Base-by-base conservation (phyloP, 2,329 filamentous ascomycete species). In the Tolypocladium paradoxum region DNA sequence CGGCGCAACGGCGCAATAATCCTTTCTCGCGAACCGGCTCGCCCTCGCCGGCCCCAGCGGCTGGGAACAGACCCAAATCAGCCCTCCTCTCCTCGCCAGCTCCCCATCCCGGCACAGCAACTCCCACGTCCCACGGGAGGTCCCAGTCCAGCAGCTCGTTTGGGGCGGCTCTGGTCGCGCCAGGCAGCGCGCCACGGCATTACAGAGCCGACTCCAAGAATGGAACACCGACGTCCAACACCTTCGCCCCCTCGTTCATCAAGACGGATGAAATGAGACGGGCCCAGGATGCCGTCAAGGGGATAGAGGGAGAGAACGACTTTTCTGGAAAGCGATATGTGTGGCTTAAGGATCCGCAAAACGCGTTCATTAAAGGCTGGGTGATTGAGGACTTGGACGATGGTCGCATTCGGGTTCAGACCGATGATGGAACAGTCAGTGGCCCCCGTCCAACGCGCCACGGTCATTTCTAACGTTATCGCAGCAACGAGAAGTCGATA, bases 251-350 rank as follows among this genome's bases (percentile, higher is more conserved):
- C 3, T 88, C 90, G 11, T 99, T 99, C 70, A 97, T 99, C 72
- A 93, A 92, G 68, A 82, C 84, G 0, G 90, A 95, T 58, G 88
- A 91, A 58, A 74, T 88, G 69, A 78, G 83, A 60, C 70, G 74
- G 36, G 74, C 70, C 35, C 69, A 76, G 50, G 82, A 84, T 58
- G 64, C 74, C 12, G 78, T 85, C 18, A 76, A 76, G 49, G 87
- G 89, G 20, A 90, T 96, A 55, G 95, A 99, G 71, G 93, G 93
- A 57, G 92, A 96, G 66, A 97, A 96, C 68, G 93, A 99, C 76
- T 97, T 99, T 69, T 99, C 93, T 0, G 95, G 93, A 54, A 97
- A 95, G 74, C 83, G 93, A 74, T 99, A 97, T 75, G 91, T 99
- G 58, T 99, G 93, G 95, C 76, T 99, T 65, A 88, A 87, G 69